Conservation (phyloP, 139 green algal genomes). For the Chlamydomonas incerta region DNA sequence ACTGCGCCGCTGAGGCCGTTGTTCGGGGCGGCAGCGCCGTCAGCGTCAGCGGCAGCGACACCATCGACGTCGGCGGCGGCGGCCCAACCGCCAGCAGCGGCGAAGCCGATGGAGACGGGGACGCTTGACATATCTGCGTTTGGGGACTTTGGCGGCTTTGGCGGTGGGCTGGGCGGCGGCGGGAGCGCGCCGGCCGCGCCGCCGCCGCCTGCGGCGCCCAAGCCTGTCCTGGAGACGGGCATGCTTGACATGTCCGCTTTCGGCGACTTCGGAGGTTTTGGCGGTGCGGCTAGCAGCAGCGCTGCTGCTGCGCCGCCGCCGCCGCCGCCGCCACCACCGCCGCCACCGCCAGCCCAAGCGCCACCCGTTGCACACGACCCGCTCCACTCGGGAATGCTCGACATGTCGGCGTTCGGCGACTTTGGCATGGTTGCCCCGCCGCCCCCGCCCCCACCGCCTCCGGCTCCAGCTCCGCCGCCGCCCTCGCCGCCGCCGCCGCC, state of each 20-base stretch:
- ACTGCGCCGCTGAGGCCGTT: not conserved
- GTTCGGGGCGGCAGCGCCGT: not conserved
- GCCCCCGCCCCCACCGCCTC: not conserved
- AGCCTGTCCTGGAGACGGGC: slow-evolving; percentile 46
- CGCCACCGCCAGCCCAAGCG: not conserved
- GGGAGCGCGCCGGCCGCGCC: not conserved
- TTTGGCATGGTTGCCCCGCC: not conserved
- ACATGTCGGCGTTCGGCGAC: slow-evolving; percentile 52
- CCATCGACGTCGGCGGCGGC: too few species aligned
- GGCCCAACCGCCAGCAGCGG: slow-evolving; percentile 8
- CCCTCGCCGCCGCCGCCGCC: not conserved
- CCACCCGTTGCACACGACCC: not conserved
- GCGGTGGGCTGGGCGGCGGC: too few species aligned
- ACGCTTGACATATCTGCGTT: slow-evolving; percentile 68
- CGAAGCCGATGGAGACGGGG: slow-evolving; percentile 27
- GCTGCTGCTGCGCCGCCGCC: not conserved
- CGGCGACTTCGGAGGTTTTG: slow-evolving; percentile 15
- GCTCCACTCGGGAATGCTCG: slow-evolving; percentile 51
- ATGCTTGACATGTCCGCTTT: slow-evolving; percentile 65
- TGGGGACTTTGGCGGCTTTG: slow-evolving; percentile 34
- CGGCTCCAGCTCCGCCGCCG: not conserved
- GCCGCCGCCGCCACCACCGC: not conserved
- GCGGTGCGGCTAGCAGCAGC: too few species aligned
- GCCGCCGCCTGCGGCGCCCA: not conserved
- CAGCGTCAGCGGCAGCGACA: too few species aligned